Conservation (phyloP, 441 rosid genomes). For the Aquilaria agallochum region DNA sequence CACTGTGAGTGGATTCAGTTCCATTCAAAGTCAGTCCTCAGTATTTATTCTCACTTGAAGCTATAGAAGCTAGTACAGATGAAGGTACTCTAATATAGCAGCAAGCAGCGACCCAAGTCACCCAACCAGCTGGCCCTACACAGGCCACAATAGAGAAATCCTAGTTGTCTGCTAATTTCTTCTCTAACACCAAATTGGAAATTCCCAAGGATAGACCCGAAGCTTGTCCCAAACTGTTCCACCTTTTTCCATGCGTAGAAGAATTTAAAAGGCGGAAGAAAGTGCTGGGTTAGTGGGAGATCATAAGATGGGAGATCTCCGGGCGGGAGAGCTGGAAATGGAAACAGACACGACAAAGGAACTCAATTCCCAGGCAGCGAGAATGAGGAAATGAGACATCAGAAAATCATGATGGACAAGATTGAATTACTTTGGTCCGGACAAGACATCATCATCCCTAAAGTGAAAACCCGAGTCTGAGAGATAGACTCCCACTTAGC, state of each 20-base stretch:
- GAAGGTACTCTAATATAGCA: too few species aligned
- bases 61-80: too few species aligned
- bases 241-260: not conserved
- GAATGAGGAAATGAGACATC: slow-evolving; percentile 3
- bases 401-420: not conserved
- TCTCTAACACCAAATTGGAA: not conserved
- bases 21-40: too few species aligned
- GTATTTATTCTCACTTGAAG: too few species aligned
- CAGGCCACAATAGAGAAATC: too few species aligned
- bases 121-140: too few species aligned
- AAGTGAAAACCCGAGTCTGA: not conserved
- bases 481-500: not conserved
- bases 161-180: not conserved
- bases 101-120: too few species aligned
- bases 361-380: not conserved
- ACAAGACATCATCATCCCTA: not conserved
- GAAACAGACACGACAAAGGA: slow-evolving; percentile 7
- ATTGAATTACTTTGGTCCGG: not conserved
- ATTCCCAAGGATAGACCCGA: not conserved
- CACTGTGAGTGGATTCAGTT: too few species aligned
- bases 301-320: not conserved
- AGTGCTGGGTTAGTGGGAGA: not conserved
- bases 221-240: not conserved
- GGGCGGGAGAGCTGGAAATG: slow-evolving; percentile 7
- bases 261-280: not conserved